Percentiles rank a stretch among this genome's conserved stretches.
These are phyloP conservation scores for Amoebophrya sp. DNA, from an alignment of 169 alveolate genomes.

Conservation along the genomic window DNA sequence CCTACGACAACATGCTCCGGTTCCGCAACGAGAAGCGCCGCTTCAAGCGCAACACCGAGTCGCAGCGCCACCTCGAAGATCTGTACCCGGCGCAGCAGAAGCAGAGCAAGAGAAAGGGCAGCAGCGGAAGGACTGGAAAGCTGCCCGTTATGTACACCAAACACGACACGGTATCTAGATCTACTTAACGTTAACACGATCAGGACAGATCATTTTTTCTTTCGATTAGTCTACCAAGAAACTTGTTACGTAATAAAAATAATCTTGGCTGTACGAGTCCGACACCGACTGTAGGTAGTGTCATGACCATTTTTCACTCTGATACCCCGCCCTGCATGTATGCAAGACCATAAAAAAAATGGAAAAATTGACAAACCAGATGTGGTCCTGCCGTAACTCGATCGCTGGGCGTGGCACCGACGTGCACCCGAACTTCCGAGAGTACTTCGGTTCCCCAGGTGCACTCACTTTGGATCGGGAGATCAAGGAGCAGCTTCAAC, in stretches of 20 bases:
- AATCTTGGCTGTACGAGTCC: too few relatives aligned
- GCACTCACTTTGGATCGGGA: not conserved
- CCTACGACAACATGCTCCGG: conserved; percentile 13
- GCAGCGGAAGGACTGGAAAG: not conserved
- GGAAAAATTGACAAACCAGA: too few relatives aligned
- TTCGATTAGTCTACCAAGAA: too few relatives aligned
- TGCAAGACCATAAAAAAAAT: too few relatives aligned
- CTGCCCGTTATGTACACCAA: not conserved
- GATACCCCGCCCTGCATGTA: too few relatives aligned
- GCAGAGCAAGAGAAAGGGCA: not conserved
- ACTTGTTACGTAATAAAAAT: too few relatives aligned
- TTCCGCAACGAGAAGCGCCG: conserved; percentile 12
- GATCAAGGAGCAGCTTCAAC: not conserved
- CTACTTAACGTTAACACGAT: too few relatives aligned
- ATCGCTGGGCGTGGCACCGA: not conserved
- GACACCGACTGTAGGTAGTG: too few relatives aligned
- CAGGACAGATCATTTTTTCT: too few relatives aligned
- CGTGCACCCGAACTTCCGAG: conserved; percentile 17
- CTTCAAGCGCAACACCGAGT: conserved; percentile 1
- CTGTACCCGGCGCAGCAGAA: not conserved
- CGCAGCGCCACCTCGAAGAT: not conserved
- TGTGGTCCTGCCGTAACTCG: not conserved
- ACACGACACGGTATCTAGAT: not conserved
- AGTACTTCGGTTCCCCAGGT: not conserved
- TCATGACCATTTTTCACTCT: too few relatives aligned